Evolutionary conservation across 495 filamentous ascomycete species (phyloP), one percentile per base, ranked within the genome.

Genomic region (Penicillium maclennaniae): DNA sequence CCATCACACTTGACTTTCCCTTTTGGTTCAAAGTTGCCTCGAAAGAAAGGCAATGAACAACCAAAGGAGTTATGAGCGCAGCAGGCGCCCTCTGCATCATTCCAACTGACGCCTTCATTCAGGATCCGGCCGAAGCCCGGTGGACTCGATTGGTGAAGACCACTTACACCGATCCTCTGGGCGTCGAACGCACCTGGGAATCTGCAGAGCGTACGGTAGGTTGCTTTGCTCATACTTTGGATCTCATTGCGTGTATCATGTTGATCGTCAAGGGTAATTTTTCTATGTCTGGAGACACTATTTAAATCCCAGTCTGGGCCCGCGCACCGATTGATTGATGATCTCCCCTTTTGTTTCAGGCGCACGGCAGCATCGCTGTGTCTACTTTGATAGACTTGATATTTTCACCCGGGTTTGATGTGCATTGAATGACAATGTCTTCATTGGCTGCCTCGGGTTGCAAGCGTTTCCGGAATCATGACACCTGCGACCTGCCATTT

Each of bases 81-180:
- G 31, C 31, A 12, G 1, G 31, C 8, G 3, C 31, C 31, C 31
- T 34, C 10, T 10, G 0, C 31, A 34, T 34, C 8, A 34, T 34
- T 7, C 12, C 0, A 23, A 46, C 25, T 14, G 17, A 20, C 43
- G 25, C 43, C 55, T 44, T 53, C 31, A 39, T 54, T 17, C 56
- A 82, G 75, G 69, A 71, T 43, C 66, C 63, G 37, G 58, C 53
- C 19, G 87, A 92, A 55, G 87, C 87, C n/a, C 78, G 77, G 67
- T 95, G 89, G 89, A 80, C 81, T 19, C 85, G 81, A 64, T 73
- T 88, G 12, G 74, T 83, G 38, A 87, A 86, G 59, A 85, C 84
- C 25, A 90, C 81, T 14, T 95, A 92, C 63, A 74, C 66, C 34
- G 89, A 93, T 56, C 85, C 87, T 1, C 76, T 83, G 8, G 87